Base-by-base conservation (phyloP, 441 rosid genomes). In the Breynia disticha region DNA sequence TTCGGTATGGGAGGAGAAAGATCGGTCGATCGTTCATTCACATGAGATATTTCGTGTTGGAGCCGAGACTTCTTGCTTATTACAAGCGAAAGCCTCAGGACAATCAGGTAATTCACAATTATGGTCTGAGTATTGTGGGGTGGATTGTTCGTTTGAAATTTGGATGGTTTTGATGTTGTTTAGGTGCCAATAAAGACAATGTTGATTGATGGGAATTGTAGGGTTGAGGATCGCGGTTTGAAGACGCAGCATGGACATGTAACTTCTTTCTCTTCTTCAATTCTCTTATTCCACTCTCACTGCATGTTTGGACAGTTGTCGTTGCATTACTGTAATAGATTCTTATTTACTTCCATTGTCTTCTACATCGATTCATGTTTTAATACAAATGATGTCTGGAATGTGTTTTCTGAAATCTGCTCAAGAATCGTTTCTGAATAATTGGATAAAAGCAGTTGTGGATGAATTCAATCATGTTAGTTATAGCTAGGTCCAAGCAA, bases 171-270 rank as follows among this genome's bases (percentile, higher is more conserved):
- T 50, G 14, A 24, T 48, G 13, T 7, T 16, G 61, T 45, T 68
- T 68, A 93, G 99, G 86, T 94, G 24, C 99, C 99, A 13, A 84
- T 94, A 74, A 94, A 94, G 81, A 90, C 97, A 13, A 55, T 94
- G 77, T 67, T 94, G 47, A 81, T 94, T 53, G 99, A 90, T 69
- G 99, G 99, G 10, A 94, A 85, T 66, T 94, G 96, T 73, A 79
- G 99, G 68, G 99, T 90, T 61, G 99, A 94, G 75, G 99, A 94
- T 76, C 95, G 97, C 42, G 99, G 99, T 52, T 75, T 94, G 94
- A 90, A 94, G 94, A 83, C 90, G 22, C 99, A 94, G 28, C 96
- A 94, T 63, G 95, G 97, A 56, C 94, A 78, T 73, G 99, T 94
- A 63, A 79, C 95, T 73, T 48, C n/a, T 42, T n/a, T n/a, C n/a